Percentiles rank a stretch among this genome's conserved stretches.
Conservation (phyloP, 2,329 filamentous ascomycete genomes). For the Podosphaera xanthii region DNA sequence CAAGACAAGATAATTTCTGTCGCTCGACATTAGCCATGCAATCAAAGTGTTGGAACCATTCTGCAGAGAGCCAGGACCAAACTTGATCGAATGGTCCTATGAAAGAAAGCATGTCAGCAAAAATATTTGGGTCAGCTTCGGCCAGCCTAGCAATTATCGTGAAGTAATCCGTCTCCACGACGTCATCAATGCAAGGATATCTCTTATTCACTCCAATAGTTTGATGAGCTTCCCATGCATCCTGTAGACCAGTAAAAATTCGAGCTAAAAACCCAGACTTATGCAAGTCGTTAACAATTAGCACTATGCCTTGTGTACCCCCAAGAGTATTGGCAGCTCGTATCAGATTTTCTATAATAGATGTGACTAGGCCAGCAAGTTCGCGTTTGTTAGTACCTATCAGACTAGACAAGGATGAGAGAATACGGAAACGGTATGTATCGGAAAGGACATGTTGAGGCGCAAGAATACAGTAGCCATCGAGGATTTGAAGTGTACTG, state of each 20-base stretch:
- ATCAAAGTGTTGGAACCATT: constrained; percentile 49
- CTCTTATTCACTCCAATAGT: constrained; percentile 60
- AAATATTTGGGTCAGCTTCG: constrained; percentile 47
- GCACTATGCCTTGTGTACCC: constrained; percentile 32
- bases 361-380: constrained; percentile 31
- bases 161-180: constrained; percentile 70
- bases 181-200: constrained; percentile 43
- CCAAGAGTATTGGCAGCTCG: constrained; percentile 38
- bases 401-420: constrained; percentile 25
- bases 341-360: constrained; percentile 41
- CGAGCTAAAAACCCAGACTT: constrained; percentile 37
- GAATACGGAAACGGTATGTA: constrained; percentile 26
- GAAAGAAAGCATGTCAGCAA: constrained; percentile 33
- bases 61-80: constrained; percentile 34
- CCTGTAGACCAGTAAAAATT: constrained; percentile 41
- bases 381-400: constrained; percentile 33
- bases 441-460: constrained; percentile 42
- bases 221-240: constrained; percentile 51
- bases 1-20: constrained; percentile 51
- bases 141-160: constrained; percentile 59
- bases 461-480: constrained; percentile 48
- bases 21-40: constrained; percentile 40
- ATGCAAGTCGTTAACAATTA: constrained; percentile 43
- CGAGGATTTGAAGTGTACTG: constrained; percentile 38
- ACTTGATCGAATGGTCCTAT: constrained; percentile 22